Conservation (phyloP, 345 rosid genomes). For the Hibiscus syriacus region DNA sequence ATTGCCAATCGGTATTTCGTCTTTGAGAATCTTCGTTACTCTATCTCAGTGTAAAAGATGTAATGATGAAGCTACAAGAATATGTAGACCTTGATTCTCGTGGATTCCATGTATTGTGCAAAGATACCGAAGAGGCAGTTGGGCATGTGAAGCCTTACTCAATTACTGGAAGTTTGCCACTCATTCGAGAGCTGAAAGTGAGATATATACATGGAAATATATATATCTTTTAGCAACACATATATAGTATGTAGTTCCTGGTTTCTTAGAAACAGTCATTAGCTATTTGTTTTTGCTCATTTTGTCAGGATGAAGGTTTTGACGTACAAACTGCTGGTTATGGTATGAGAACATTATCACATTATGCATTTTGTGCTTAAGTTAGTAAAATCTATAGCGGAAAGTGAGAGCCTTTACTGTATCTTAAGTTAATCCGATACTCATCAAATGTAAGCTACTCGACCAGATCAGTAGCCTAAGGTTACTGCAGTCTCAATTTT, state of each 20-base stretch:
- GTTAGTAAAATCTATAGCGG: background rate
- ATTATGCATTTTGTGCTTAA: background rate
- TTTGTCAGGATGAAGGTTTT: constrained; percentile 78
- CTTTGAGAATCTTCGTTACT: constrained; percentile 8
- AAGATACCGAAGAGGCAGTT: constrained; percentile 86
- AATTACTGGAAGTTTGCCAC: constrained; percentile 89
- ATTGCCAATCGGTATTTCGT: constrained; percentile 2
- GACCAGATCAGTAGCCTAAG: too few relatives aligned
- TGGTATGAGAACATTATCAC: constrained; percentile 33
- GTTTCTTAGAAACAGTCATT: background rate
- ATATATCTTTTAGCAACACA: constrained; percentile 8
- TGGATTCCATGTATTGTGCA: constrained; percentile 76
- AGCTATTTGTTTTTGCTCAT: background rate
- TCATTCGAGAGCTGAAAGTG: constrained; percentile 80
- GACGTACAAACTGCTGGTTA: constrained; percentile 94
- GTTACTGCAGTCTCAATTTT: too few relatives aligned
- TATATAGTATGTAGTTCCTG: too few relatives aligned
- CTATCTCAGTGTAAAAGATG: constrained; percentile 58
- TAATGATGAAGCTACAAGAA: constrained; percentile 56
- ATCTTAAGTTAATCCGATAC: background rate
- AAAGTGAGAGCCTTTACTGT: background rate
- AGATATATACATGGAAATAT: constrained; percentile 2
- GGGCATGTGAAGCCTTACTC: constrained; percentile 94
- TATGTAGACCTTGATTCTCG: constrained; percentile 87
- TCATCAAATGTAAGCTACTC: too few relatives aligned